Percentiles rank a stretch among this genome's conserved stretches.
These are phyloP conservation scores for Leccinum variicolor DNA, from an alignment of 768 basidiomycete species.

Conservation along the genomic window DNA sequence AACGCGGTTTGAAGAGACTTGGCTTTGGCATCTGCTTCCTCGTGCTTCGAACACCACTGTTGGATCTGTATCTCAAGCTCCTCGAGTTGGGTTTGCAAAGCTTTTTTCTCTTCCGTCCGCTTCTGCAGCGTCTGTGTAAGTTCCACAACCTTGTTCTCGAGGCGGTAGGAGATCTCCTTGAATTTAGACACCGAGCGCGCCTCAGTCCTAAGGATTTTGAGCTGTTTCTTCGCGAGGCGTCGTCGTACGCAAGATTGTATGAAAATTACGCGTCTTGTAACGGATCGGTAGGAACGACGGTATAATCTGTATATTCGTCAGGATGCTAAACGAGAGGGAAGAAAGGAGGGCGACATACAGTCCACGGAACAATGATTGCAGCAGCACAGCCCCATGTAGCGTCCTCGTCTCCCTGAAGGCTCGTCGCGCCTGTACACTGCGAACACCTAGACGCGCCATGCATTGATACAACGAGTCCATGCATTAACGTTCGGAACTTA, in stretches of 20 bases:
- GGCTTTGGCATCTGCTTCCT: constrained; percentile 74
- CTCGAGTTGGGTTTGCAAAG: constrained; percentile 67
- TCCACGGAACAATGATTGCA: constrained; percentile 88
- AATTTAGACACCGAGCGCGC: constrained; percentile 97
- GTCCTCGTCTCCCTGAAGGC: constrained; percentile 55
- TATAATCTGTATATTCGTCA: constrained; percentile 40
- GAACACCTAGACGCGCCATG: constrained; percentile 48
- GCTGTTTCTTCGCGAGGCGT: constrained; percentile 79
- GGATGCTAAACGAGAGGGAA: neutral
- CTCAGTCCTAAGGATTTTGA: constrained; percentile 81
- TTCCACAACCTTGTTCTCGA: constrained; percentile 99
- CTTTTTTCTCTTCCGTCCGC: constrained; percentile 89
- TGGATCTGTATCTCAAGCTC: constrained; percentile 84
- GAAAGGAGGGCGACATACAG: constrained; percentile 59
- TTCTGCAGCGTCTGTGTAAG: constrained; percentile 92
- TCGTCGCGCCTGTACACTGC: constrained; percentile 69
- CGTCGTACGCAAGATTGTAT: constrained; percentile 92
- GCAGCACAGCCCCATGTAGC: constrained; percentile 56
- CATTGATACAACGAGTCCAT: constrained; percentile 6
- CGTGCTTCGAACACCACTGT: constrained; percentile 82
- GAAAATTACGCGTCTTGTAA: constrained; percentile 73
- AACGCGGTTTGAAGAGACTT: constrained; percentile 73
- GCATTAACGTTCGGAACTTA: constrained; percentile 41
- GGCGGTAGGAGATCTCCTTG: constrained; percentile 95
- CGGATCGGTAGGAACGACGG: constrained; percentile 51